Percentiles rank a stretch among this genome's conserved stretches.
These are phyloP conservation scores for Aspergillus viridinutans DNA, from an alignment of 2,329 filamentous ascomycete genomes.

Conservation along the genomic window DNA sequence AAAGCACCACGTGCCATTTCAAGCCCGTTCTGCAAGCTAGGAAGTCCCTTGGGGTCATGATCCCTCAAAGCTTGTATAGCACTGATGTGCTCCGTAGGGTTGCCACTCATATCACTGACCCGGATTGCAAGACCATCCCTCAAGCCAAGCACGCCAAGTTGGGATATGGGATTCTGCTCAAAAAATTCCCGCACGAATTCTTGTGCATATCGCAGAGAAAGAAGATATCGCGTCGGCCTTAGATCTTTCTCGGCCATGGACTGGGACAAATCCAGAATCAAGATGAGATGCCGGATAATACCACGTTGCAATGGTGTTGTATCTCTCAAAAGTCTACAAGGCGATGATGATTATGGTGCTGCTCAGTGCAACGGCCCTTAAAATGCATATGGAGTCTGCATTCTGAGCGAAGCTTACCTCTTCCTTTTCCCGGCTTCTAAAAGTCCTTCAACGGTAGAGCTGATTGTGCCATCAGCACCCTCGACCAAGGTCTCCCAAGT, in stretches of 20 bases:
- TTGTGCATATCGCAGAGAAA: conserved; percentile 75
- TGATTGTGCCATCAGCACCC: conserved; percentile 73
- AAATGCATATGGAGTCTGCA: neutral
- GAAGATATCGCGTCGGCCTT: conserved; percentile 77
- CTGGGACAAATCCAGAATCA: conserved; percentile 86
- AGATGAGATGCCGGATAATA: conserved; percentile 92
- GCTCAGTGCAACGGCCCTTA: conserved; percentile 14
- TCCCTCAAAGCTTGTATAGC: conserved; percentile 65
- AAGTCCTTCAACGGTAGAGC: conserved; percentile 64
- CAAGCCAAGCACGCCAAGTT: conserved; percentile 90
- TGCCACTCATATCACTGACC: conserved; percentile 85
- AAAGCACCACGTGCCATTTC: conserved; percentile 90
- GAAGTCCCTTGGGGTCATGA: conserved; percentile 67
- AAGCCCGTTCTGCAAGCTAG: conserved; percentile 87
- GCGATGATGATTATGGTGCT: neutral
- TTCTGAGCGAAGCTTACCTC: conserved; percentile 42
- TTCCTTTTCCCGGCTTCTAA: conserved; percentile 80
- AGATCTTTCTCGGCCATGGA: conserved; percentile 96
- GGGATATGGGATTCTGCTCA: conserved; percentile 96
- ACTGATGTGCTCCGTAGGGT: conserved; percentile 81
- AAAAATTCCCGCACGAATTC: conserved; percentile 94
- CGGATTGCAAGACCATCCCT: conserved; percentile 82
- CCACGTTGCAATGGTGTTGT: conserved; percentile 93
- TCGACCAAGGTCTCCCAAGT: conserved; percentile 69
- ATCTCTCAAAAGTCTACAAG: conserved; percentile 72